These are phyloP conservation scores for Aspergillus fructus DNA, from an alignment of 2,329 filamentous ascomycete species.

Conservation along the genomic window DNA sequence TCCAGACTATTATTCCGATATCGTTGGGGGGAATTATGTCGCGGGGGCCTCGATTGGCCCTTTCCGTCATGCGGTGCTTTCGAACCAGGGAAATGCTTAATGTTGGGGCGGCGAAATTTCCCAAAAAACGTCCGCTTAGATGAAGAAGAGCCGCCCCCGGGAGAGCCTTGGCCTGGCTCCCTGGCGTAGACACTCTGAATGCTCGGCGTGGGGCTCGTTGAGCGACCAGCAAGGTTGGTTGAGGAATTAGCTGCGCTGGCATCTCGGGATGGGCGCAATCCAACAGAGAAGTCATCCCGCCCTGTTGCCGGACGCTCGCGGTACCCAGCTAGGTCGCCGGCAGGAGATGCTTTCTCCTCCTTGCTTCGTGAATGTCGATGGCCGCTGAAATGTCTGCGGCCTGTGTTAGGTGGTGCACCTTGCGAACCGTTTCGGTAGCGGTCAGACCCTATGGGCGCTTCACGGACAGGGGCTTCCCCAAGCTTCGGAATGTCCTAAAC, in stretches of 20 bases:
- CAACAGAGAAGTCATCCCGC: slow-evolving; percentile 68
- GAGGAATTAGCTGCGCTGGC: slow-evolving; percentile 49
- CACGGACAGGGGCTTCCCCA: slow-evolving; percentile 74
- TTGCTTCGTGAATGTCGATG: slow-evolving; percentile 54
- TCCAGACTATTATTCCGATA: slow-evolving; percentile 40
- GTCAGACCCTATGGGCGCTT: slow-evolving; percentile 67
- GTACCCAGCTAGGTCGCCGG: slow-evolving; percentile 45
- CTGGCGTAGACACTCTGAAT: slow-evolving; percentile 60
- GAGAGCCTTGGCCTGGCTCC: slow-evolving; percentile 44
- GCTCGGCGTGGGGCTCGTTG: slow-evolving; percentile 81
- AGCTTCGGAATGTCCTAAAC: slow-evolving; percentile 70
- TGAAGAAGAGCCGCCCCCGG: slow-evolving; percentile 27
- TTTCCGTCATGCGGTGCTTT: slow-evolving; percentile 27
- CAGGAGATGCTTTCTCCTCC: slow-evolving; percentile 51
- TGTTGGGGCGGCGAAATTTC: slow-evolving; percentile 51
- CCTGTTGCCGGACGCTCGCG: slow-evolving; percentile 70
- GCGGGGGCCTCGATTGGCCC: slow-evolving; percentile 22
- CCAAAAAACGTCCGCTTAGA: slow-evolving; percentile 53
- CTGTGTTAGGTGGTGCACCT: slow-evolving; percentile 42
- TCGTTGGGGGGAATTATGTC: slow-evolving; percentile 34
- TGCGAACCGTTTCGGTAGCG: slow-evolving; percentile 62
- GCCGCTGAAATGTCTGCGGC: slow-evolving; percentile 51
- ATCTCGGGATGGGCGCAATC: slow-evolving; percentile 54
- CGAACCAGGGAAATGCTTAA: slow-evolving; percentile 33
- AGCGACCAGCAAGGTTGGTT: slow-evolving; percentile 57